phyloP scores from a whole-genome alignment of 2,329 filamentous ascomycete species.

The Fusarium longipes region DNA sequence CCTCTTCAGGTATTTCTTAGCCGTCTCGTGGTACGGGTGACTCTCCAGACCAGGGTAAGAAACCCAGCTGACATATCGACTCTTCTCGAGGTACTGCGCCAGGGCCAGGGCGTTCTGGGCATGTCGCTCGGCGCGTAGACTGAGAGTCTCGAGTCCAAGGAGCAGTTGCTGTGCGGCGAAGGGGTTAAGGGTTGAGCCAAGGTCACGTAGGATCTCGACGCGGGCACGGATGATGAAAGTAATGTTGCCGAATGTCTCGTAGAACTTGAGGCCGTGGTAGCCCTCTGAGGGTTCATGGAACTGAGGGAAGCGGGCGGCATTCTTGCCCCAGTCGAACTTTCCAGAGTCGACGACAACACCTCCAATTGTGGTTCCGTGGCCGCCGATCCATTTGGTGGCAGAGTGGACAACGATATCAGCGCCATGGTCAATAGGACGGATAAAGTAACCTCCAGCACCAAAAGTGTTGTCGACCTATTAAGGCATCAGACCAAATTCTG shows the following conservation, averaged over 20 bases:
- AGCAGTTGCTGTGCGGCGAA: constrained; percentile 94
- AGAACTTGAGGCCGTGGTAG: constrained; percentile 95
- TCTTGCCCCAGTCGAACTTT: constrained; percentile 92
- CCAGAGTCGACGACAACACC: constrained; percentile 89
- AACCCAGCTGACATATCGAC: constrained; percentile 89
- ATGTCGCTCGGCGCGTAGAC: constrained; percentile 85
- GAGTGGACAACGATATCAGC: constrained; percentile 95
- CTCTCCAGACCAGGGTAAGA: constrained; percentile 89
- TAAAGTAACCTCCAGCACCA: constrained; percentile 89
- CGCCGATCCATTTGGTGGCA: constrained; percentile 97
- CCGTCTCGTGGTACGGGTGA: constrained; percentile 81
- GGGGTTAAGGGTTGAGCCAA: constrained; percentile 85
- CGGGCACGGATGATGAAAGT: constrained; percentile 87
- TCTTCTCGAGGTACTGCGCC: constrained; percentile 84
- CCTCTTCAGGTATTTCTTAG: constrained; percentile 86
- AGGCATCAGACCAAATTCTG: background rate
- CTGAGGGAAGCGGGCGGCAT: constrained; percentile 88
- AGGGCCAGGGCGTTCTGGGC: constrained; percentile 84
- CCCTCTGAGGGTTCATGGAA: constrained; percentile 89
- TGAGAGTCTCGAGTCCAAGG: constrained; percentile 89
- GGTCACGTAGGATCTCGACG: constrained; percentile 89
- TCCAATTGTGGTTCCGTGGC: constrained; percentile 91
- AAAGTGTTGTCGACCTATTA: constrained; percentile 92
- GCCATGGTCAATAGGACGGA: constrained; percentile 87
- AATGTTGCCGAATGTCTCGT: constrained; percentile 86